Percentiles rank a stretch among this genome's conserved stretches.
These are phyloP conservation scores for Entomophthora muscae DNA, from an alignment of 371 early-diverging fungal genomes.

Conservation along the genomic window DNA sequence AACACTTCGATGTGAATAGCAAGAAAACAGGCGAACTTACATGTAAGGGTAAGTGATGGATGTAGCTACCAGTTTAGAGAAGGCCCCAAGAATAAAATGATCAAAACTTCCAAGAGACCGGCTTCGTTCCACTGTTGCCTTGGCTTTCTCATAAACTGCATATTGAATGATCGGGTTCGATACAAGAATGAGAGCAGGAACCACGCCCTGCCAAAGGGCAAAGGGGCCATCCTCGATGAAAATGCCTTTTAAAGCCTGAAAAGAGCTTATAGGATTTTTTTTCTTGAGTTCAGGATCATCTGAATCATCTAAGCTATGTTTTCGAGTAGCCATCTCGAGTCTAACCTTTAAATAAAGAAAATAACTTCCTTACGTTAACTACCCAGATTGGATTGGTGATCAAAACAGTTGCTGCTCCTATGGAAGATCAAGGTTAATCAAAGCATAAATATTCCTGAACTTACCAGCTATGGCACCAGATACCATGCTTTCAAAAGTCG, in stretches of 20 bases:
- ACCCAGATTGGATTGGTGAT: constrained; percentile 97
- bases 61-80: constrained; percentile 87
- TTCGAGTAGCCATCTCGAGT: constrained; percentile 27
- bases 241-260: constrained; percentile 40
- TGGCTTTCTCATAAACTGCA: constrained; percentile 87
- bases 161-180: constrained; percentile 97
- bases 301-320: constrained; percentile 24
- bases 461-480: constrained; percentile 79
- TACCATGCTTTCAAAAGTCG: constrained; percentile 69
- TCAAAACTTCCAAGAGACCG: constrained; percentile 51
- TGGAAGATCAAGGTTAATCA: background rate
- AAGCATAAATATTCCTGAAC: background rate
- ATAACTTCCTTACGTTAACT: constrained; percentile 46
- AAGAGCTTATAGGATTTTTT: constrained; percentile 19
- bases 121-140: constrained; percentile 35
- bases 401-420: constrained; percentile 57
- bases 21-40: constrained; percentile 21
- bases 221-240: constrained; percentile 67
- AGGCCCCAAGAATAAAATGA: constrained; percentile 87
- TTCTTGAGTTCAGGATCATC: constrained; percentile 4
- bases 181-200: constrained; percentile 87
- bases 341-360: background rate
- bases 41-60: constrained; percentile 93
- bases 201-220: constrained; percentile 75
- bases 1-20: constrained; percentile 26